phyloP scores from a whole-genome alignment of 306 rosid species.

The Pyrus communis region DNA sequence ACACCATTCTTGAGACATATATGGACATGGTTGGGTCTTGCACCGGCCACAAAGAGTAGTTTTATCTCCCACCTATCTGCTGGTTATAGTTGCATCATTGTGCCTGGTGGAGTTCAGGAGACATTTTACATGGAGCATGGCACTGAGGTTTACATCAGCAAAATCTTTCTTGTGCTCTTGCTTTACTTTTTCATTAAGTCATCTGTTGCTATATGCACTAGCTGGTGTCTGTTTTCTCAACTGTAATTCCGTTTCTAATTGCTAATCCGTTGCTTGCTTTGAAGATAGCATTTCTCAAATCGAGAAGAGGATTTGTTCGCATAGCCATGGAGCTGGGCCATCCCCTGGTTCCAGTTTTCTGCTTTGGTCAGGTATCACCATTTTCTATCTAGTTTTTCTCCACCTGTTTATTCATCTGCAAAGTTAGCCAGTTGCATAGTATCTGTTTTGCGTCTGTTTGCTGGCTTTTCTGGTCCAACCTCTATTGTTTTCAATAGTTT shows the following conservation, averaged over 20 bases:
- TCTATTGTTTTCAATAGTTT: neutral
- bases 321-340: slow-evolving; percentile 70
- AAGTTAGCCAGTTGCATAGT: neutral
- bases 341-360: slow-evolving; percentile 90
- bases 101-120: slow-evolving; percentile 99
- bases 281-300: slow-evolving; percentile 65
- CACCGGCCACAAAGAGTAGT: slow-evolving; percentile 61
- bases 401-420: neutral
- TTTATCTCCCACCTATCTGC: slow-evolving; percentile 51
- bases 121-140: slow-evolving; percentile 65
- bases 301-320: slow-evolving; percentile 86
- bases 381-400: neutral
- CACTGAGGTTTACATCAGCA: slow-evolving; percentile 49
- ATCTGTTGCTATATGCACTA: neutral
- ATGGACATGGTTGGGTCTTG: slow-evolving; percentile 96
- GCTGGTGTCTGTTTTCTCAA: neutral
- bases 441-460: neutral
- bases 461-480: neutral
- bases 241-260: neutral
- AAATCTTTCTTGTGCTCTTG: neutral
- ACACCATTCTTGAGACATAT: slow-evolving; percentile 91
- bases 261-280: neutral
- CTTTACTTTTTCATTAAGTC: neutral
- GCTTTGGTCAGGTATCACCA: slow-evolving; percentile 78
- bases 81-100: slow-evolving; percentile 79